Evolutionary conservation across 2,329 filamentous ascomycete genomes (phyloP), one percentile per base, ranked within the genome.

Genomic region (Neonectria hederae): DNA sequence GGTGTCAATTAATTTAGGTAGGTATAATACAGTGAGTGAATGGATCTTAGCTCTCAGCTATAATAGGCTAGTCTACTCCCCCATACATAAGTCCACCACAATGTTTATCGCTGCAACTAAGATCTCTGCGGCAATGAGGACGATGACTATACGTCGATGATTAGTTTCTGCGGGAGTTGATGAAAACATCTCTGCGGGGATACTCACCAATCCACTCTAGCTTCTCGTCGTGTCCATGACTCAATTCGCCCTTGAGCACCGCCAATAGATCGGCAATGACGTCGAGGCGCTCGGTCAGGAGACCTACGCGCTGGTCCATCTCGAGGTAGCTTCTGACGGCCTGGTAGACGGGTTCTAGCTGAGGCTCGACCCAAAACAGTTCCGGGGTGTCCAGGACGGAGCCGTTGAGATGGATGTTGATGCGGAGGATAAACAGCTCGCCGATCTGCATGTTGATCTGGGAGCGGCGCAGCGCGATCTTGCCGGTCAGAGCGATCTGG

Each of bases 361-460:
- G 94, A 9, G 96, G 96, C 80, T 99, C 96, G 32, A 95, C 92
- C 96, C 96, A 99, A 86, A 99, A 98, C 45, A 99, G 86, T 81
- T 99, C 96, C 0, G 96, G 96, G 10, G 94, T 97, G 78, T 99
- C 96, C 42, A 99, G 90, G 6, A 99, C 94, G 30, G 93, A 97
- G 35, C 96, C 96, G 78, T 98, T 97, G 54, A 99, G 86, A 80
- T 99, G 97, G 75, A 99, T 98, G 78, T 96, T 97, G 82, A 99
- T 98, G 65, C 96, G 89, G 32, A 99, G 83, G 76, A 99, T 98
- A 80, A 99, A 99, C 58, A 99, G 88, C 82, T 99, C 94, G 77
- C 96, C 96, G 65, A 99, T 97, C 80, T 98, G 94, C 94, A 98
- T 98, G 83, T 98, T 98, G 84, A 99, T 97, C 77, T 98, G 90